phyloP scores from a whole-genome alignment of 306 rosid genomes.

The Castanospermum australe region DNA sequence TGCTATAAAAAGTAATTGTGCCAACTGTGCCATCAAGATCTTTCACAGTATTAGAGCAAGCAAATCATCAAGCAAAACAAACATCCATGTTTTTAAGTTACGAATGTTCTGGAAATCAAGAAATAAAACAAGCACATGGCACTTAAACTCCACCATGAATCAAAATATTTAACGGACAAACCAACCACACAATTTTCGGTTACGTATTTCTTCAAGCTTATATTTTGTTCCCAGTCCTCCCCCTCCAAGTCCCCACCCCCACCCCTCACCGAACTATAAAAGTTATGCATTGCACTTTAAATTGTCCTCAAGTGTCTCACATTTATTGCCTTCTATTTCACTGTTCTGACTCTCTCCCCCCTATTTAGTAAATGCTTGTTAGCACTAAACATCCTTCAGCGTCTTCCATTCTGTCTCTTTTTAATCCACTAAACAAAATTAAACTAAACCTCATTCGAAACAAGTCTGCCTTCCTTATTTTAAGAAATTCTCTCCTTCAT shows the following conservation, averaged over 20 bases:
- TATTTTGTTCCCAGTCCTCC: neutral
- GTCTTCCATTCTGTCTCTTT: neutral
- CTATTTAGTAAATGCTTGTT: neutral
- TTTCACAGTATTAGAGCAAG: too few relatives aligned
- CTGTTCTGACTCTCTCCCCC: neutral
- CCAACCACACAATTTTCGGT: neutral
- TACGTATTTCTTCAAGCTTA: neutral
- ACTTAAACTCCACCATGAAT: neutral
- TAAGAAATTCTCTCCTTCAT: neutral
- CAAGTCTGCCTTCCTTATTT: neutral
- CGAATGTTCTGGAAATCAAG: neutral
- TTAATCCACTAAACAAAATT: neutral
- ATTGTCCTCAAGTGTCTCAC: neutral
- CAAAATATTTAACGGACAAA: neutral
- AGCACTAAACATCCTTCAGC: neutral
- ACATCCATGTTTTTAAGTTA: neutral
- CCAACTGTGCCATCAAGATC: too few relatives aligned
- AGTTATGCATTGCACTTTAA: neutral
- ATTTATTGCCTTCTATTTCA: neutral
- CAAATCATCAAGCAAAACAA: neutral
- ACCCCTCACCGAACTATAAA: neutral
- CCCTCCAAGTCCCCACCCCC: too few relatives aligned
- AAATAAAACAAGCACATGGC: neutral
- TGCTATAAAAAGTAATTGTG: neutral
- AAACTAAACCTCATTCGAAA: neutral